These are phyloP conservation scores for Neurospora sp. DNA, from an alignment of 495 filamentous ascomycete species.

Conservation along the genomic window DNA sequence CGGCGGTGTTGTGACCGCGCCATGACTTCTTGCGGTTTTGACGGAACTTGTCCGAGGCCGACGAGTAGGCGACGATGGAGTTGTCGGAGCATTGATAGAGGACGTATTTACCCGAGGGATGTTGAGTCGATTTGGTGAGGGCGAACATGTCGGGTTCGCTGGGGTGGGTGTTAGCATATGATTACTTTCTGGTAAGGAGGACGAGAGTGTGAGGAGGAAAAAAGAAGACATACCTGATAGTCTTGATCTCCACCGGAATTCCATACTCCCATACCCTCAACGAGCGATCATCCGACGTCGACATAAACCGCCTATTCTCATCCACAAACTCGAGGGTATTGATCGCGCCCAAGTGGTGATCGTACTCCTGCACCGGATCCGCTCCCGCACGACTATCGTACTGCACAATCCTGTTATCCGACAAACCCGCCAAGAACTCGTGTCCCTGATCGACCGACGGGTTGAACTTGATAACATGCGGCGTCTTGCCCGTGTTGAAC, in stretches of 20 bases:
- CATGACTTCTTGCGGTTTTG: conserved; percentile 96
- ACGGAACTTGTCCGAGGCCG: conserved; percentile 75
- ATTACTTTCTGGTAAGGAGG: too few relatives aligned
- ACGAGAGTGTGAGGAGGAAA: neutral
- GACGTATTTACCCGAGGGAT: conserved; percentile 86
- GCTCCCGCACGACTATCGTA: conserved; percentile 75
- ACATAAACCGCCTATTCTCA: conserved; percentile 90
- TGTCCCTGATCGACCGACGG: conserved; percentile 62
- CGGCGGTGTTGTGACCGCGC: conserved; percentile 89
- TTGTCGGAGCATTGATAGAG: conserved; percentile 90
- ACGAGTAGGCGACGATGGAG: conserved; percentile 90
- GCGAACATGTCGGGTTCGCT: conserved; percentile 96
- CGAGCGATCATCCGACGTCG: conserved; percentile 93
- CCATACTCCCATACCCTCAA: conserved; percentile 95
- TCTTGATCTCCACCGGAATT: conserved; percentile 66
- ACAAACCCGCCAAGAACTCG: conserved; percentile 93
- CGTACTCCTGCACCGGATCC: conserved; percentile 91
- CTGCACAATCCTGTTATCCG: conserved; percentile 97
- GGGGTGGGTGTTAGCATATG: conserved; percentile 64
- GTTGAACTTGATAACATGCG: conserved; percentile 91
- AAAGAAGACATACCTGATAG: conserved; percentile 18
- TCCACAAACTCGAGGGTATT: conserved; percentile 97
- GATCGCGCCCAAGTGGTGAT: conserved; percentile 93
- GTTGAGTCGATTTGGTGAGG: conserved; percentile 67
- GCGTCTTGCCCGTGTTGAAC: conserved; percentile 87